Evolutionary conservation across 202 grass and related monocot genomes (phyloP).

Genomic region (Hordeum pubiflorum): DNA sequence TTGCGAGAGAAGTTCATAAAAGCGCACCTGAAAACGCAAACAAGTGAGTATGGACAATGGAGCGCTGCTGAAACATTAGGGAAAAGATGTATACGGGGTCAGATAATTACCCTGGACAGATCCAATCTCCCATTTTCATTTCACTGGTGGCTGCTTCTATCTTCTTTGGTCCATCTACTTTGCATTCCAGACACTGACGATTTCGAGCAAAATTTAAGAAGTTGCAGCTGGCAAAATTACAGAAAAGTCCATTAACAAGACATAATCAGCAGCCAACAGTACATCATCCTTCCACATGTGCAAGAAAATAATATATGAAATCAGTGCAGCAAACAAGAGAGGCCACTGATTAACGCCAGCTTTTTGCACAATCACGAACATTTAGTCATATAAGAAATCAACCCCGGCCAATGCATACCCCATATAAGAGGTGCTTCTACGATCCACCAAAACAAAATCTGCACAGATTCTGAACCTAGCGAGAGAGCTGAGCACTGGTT

Average conservation of each 20-base stretch:
- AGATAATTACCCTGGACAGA: slow-evolving; percentile 51
- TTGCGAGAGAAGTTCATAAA: slow-evolving; percentile 90
- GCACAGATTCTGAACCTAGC: not conserved
- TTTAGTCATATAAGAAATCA: not conserved
- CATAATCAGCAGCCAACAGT: not conserved
- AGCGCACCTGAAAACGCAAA: slow-evolving; percentile 48
- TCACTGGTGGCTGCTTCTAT: slow-evolving; percentile 14
- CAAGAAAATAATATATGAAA: slow-evolving; percentile 1
- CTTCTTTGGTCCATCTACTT: slow-evolving; percentile 58
- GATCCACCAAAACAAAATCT: not conserved
- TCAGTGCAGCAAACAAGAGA: slow-evolving; percentile 1
- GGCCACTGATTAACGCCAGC: slow-evolving; percentile 6
- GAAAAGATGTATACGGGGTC: not conserved
- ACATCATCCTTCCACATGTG: not conserved
- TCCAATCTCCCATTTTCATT: slow-evolving; percentile 90
- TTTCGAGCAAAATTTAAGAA: slow-evolving; percentile 92
- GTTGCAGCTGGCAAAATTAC: slow-evolving; percentile 54
- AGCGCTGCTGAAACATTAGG: not conserved
- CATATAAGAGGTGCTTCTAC: not conserved
- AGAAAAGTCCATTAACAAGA: not conserved
- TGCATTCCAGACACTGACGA: slow-evolving; percentile 58
- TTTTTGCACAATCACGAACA: not conserved
- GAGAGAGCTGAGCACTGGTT: not conserved
- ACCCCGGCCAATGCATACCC: not conserved
- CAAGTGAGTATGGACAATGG: slow-evolving; percentile 6